Evolutionary conservation across 768 basidiomycete genomes (phyloP), one percentile per base, ranked within the genome.

Genomic region (Candolleomyces aberdarensis): DNA sequence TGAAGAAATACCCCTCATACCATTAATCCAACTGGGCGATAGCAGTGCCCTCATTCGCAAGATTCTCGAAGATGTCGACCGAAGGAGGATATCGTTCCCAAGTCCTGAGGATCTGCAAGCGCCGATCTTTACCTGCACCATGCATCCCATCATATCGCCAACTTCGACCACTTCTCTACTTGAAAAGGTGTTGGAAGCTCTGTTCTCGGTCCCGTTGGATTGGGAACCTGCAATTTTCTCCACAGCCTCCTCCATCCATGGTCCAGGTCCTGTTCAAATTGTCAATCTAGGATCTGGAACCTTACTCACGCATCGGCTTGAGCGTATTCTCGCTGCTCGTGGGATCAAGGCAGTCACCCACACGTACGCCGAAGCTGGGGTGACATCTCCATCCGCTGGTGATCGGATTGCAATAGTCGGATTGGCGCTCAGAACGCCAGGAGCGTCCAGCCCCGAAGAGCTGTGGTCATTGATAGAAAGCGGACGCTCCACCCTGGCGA

Each of bases 371-470:
- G 46, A 47, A 47, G 20, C 7, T 8, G 20, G n/a, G n/a, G 46
- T 47, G n/a, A 22, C 17, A 50, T 26, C 22, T 50, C 20, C 29
- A 14, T 29, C 49, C 29, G 49, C 49, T 44, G 65, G 67, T 32
- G 69, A 83, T 50, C 80, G 84, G 3, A 83, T 91, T 52, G 90
- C 89, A 0, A 83, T 91, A 59, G 75, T 90, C 52, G 90, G 89
- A 9, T 89, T 90, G 87, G 85, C 87, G 0, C 77, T 84, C 46
- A 82, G 79, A 53, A 74, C 81, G 74, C 81, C 81, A n/a, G 84
- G 86, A 3, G 86, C 87, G 2, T 64, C 72, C 1, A 76, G 79
- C 65, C 64, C 72, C 3, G 69, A 72, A 7, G 71, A 79, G 57
- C 74, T 91, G 2, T 90, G 89, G 89, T 72, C 81, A 10, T 29